These are phyloP conservation scores for Penicillium hesseltinei DNA, from an alignment of 2,329 filamentous ascomycete genomes.

Conservation along the genomic window DNA sequence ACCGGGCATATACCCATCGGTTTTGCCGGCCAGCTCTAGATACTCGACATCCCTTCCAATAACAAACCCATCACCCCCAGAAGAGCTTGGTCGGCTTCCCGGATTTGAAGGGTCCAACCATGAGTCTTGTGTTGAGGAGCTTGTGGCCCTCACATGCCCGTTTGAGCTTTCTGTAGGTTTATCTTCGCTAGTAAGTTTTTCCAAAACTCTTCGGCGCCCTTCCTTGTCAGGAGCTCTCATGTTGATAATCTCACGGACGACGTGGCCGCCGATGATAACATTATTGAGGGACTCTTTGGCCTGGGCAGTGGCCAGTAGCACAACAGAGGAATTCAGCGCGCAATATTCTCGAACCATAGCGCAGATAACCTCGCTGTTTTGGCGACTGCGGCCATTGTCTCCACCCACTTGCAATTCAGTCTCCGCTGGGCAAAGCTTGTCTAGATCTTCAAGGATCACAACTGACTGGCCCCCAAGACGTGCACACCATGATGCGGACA, in stretches of 20 bases:
- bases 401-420: slow-evolving; percentile 92
- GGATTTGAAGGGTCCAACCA: slow-evolving; percentile 76
- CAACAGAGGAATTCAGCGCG: slow-evolving; percentile 72
- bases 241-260: slow-evolving; percentile 85
- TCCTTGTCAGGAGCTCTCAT: slow-evolving; percentile 93
- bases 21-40: slow-evolving; percentile 86
- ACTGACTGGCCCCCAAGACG: slow-evolving; percentile 78
- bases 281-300: slow-evolving; percentile 91
- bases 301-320: slow-evolving; percentile 85
- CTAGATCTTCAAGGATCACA: slow-evolving; percentile 88
- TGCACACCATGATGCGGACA: slow-evolving; percentile 86
- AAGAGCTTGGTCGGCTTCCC: slow-evolving; percentile 48
- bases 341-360: slow-evolving; percentile 83
- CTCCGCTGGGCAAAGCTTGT: slow-evolving; percentile 88
- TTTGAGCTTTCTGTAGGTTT: slow-evolving; percentile 42
- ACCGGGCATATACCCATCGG: slow-evolving; percentile 97
- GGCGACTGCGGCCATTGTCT: slow-evolving; percentile 87
- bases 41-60: slow-evolving; percentile 80
- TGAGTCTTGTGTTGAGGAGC: slow-evolving; percentile 52
- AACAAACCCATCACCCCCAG: slow-evolving; percentile 62
- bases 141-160: slow-evolving; percentile 36
- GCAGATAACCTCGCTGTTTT: slow-evolving; percentile 85
- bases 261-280: slow-evolving; percentile 83
- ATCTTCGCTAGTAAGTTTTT: slow-evolving; percentile 64
- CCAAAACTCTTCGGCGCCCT: slow-evolving; percentile 75